A percentile compares a stretch with the other conserved stretches of the same genome.
Evolutionary conservation across 2,329 filamentous ascomycete genomes (phyloP).

Genomic region (Botrytis sinoallii): DNA sequence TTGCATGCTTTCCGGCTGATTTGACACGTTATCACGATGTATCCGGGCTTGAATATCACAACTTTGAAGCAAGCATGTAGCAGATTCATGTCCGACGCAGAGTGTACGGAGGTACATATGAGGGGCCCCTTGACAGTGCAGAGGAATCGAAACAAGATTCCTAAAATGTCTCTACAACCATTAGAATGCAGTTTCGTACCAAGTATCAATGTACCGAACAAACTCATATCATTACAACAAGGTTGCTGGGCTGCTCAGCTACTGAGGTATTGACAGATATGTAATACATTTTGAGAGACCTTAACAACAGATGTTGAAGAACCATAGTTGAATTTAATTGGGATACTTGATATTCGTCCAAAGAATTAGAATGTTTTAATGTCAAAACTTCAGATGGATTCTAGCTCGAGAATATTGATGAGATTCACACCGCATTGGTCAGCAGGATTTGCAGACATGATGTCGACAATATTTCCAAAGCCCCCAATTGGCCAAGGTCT

Average conservation of each 20-base stretch:
- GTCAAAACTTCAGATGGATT: background rate
- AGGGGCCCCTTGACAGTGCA: background rate
- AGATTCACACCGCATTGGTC: constrained; percentile 13
- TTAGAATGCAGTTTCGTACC: background rate
- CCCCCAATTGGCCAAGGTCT: constrained; percentile 2
- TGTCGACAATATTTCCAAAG: background rate
- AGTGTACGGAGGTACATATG: background rate
- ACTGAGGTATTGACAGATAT: background rate
- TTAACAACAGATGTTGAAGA: background rate
- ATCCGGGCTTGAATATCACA: background rate
- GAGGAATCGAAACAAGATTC: background rate
- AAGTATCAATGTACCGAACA: background rate
- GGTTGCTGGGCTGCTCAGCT: background rate
- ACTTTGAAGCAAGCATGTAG: background rate
- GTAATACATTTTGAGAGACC: background rate
- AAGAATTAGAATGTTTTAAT: background rate
- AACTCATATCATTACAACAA: background rate
- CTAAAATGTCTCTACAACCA: background rate
- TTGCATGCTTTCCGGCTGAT: background rate
- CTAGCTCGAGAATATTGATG: background rate
- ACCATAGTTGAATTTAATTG: background rate
- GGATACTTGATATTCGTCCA: background rate
- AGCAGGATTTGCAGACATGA: constrained; percentile 13
- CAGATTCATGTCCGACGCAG: background rate
- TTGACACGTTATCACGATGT: constrained; percentile 10